Evolutionary conservation across 306 rosid genomes (phyloP), one percentile per base, ranked within the genome.

Genomic region (Astragalus glycyphyllos): DNA sequence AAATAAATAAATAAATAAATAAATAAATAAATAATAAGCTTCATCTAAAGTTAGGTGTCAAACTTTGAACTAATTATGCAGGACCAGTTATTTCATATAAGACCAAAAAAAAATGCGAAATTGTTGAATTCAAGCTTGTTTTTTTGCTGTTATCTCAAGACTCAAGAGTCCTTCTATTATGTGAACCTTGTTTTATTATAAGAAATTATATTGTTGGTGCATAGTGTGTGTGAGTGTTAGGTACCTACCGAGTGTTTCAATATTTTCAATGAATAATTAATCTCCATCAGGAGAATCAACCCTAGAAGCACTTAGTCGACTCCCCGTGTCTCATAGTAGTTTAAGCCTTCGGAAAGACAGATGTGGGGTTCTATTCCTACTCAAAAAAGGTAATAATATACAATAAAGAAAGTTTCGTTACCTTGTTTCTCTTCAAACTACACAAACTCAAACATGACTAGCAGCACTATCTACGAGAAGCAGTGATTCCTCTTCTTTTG

Each of bases 391-490:
- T n/a, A 20, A 20, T 20, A 20, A 20, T 20, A 20, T 20, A 20
- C 23, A 20, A 20, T 20, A 20, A 20, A 20, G 46, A 53, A 51
- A 53, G 3, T 17, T 14, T 67, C 58, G 76, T 84, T 74, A 69
- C 84, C 79, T 78, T 65, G 68, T 75, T 70, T 20, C 34, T 37
- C 16, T 53, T 59, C 4, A 3, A 49, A 13, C 8, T 75, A 62
- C 87, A 65, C 4, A 3, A 49, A 13, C 8, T 75, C 65, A 89
- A 65, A 80, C 87, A 49, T 84, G 86, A 79, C 93, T 90, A 4
- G 68, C 73, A 71, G 83, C 90, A 72, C 84, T 90, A 16, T 82
- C 82, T n/a, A 88, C 90, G 46, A 70, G 76, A 32, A 63, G 58
- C 63, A 74, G 34, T 51, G 76, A 49, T 11, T 67, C 58, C 34